These are phyloP conservation scores for Epichloe sylvatica DNA, from an alignment of 2,329 filamentous ascomycete genomes.

Conservation along the genomic window DNA sequence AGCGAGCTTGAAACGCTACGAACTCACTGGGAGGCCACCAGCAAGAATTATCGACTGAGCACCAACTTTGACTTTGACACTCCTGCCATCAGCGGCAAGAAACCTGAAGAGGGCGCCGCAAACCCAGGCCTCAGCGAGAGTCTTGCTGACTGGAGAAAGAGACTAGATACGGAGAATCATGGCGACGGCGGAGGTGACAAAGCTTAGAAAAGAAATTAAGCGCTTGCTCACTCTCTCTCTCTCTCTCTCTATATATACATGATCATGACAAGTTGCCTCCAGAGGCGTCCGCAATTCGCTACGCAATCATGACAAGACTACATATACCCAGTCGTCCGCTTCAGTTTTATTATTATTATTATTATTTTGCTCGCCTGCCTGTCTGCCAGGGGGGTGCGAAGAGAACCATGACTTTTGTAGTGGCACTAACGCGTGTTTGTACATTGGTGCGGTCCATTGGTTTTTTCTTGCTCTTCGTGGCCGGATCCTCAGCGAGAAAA, in stretches of 20 bases:
- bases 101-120: constrained; percentile 28
- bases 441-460: not conserved
- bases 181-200: constrained; percentile 11
- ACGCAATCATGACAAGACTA: constrained; percentile 18
- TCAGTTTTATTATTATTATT: constrained; percentile 5
- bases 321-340: constrained; percentile 18
- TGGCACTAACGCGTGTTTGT: not conserved
- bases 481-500: not conserved
- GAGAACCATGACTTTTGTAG: not conserved
- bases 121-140: constrained; percentile 50
- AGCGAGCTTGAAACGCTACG: constrained; percentile 83
- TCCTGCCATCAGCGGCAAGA: constrained; percentile 23
- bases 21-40: constrained; percentile 88
- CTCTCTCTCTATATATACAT: not conserved
- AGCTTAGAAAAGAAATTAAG: not conserved
- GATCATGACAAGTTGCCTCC: not conserved
- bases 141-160: constrained; percentile 66
- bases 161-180: constrained; percentile 46
- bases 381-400: constrained; percentile 5
- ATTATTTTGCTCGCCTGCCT: not conserved
- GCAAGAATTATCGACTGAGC: constrained; percentile 85
- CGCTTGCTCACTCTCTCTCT: too few relatives aligned
- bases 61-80: constrained; percentile 76
- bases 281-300: constrained; percentile 8
- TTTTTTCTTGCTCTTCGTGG: not conserved